A percentile compares a stretch with the other conserved stretches of the same genome.
Evolutionary conservation across 2,329 filamentous ascomycete genomes (phyloP).

Genomic region (Nothomitra cinnamomea): DNA sequence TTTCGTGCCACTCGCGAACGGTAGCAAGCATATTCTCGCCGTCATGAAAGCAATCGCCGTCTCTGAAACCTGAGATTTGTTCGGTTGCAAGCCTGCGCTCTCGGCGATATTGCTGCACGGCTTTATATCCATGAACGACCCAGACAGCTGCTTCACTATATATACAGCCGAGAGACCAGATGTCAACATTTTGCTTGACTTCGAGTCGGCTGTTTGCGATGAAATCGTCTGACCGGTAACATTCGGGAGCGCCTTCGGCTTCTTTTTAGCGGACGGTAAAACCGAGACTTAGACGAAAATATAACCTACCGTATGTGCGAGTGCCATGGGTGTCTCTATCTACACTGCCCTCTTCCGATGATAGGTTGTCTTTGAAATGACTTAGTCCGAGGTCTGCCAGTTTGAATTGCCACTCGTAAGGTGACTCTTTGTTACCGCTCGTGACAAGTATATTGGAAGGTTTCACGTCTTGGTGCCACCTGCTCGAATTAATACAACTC

Average conservation of each 20-base stretch:
- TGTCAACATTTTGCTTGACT: slow-evolving; percentile 14
- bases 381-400: slow-evolving; percentile 17
- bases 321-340: slow-evolving; percentile 4
- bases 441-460: slow-evolving; percentile 18
- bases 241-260: slow-evolving; percentile 18
- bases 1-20: slow-evolving; percentile 14
- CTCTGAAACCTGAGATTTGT: slow-evolving; percentile 7
- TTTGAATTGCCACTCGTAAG: slow-evolving; percentile 16
- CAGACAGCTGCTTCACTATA: slow-evolving; percentile 17
- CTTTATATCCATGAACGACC: slow-evolving; percentile 14
- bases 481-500: slow-evolving; percentile 7
- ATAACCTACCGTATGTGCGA: slow-evolving; percentile 3
- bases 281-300: background rate
- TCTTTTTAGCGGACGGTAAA: slow-evolving; percentile 7
- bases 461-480: slow-evolving; percentile 20
- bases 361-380: slow-evolving; percentile 7
- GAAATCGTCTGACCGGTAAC: slow-evolving; percentile 9
- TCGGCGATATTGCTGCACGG: slow-evolving; percentile 14
- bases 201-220: slow-evolving; percentile 2
- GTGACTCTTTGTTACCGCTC: slow-evolving; percentile 10
- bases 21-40: slow-evolving; percentile 13
- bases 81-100: slow-evolving; percentile 11
- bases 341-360: background rate
- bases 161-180: slow-evolving; percentile 21
- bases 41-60: slow-evolving; percentile 19